phyloP scores from a whole-genome alignment of 345 rosid species.

The Geranium rotundifolium region DNA sequence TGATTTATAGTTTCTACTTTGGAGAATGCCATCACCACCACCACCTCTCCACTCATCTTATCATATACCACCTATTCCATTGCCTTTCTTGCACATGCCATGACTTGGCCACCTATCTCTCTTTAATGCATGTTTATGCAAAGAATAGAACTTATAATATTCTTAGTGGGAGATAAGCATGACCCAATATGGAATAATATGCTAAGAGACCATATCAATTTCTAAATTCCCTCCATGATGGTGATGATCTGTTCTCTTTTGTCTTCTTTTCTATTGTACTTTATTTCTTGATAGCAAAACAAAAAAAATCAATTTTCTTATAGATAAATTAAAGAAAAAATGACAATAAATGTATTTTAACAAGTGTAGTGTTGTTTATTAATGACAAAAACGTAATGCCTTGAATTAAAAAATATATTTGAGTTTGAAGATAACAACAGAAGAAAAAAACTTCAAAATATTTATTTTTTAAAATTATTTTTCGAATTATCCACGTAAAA shows the following conservation, averaged over 20 bases:
- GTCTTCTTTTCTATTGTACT: too few relatives aligned
- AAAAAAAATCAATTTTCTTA: too few relatives aligned
- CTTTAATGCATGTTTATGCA: neutral
- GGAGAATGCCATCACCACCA: neutral
- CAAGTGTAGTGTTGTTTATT: too few relatives aligned
- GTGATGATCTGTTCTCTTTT: constrained; percentile 7
- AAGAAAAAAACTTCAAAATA: too few relatives aligned
- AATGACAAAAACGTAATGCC: too few relatives aligned
- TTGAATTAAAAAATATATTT: too few relatives aligned
- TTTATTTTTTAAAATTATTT: too few relatives aligned
- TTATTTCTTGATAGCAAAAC: too few relatives aligned
- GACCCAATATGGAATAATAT: constrained; percentile 3
- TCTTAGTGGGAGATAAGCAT: constrained; percentile 6
- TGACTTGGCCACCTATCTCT: neutral
- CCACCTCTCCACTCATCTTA: neutral
- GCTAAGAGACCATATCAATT: constrained; percentile 5
- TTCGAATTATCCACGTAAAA: too few relatives aligned
- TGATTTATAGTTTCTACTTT: neutral
- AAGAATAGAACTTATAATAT: constrained; percentile 8
- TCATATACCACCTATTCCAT: neutral
- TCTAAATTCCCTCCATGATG: neutral
- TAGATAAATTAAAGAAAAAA: too few relatives aligned
- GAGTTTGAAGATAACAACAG: too few relatives aligned
- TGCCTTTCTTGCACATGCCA: neutral
- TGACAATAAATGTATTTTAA: too few relatives aligned